Evolutionary conservation across 345 rosid genomes (phyloP).

Genomic region (Salix suchowensis): DNA sequence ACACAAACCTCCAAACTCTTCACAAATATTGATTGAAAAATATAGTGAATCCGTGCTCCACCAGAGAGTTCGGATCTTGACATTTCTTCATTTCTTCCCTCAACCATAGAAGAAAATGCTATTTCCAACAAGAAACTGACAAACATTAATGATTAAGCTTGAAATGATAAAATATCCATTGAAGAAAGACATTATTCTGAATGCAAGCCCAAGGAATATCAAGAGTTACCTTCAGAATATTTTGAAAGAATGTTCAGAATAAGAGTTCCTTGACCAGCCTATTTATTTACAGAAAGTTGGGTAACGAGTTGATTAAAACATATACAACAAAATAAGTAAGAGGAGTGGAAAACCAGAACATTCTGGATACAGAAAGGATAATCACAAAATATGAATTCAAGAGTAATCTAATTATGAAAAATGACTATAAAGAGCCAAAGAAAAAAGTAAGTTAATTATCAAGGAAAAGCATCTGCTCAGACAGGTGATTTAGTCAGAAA

Average conservation of each 20-base stretch:
- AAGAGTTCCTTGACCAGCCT: slow-evolving; percentile 99
- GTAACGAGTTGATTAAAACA: slow-evolving; percentile 5
- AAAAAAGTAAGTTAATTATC: not conserved
- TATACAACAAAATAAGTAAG: not conserved
- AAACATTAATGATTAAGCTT: slow-evolving; percentile 2
- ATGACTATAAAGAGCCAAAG: not conserved
- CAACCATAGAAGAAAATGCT: slow-evolving; percentile 84
- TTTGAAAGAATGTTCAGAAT: slow-evolving; percentile 86
- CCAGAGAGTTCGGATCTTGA: slow-evolving; percentile 88
- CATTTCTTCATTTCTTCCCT: slow-evolving; percentile 92
- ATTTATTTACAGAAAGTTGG: slow-evolving; percentile 9
- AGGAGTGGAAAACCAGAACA: not conserved
- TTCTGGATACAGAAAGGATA: not conserved
- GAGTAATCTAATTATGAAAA: not conserved
- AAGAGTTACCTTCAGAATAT: slow-evolving; percentile 71
- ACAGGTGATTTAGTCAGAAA: not conserved
- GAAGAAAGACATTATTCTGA: not conserved
- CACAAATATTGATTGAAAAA: slow-evolving; percentile 86
- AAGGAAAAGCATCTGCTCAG: not conserved
- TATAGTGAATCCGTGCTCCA: slow-evolving; percentile 88
- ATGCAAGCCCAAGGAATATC: not conserved
- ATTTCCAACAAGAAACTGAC: slow-evolving; percentile 27
- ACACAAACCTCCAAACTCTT: slow-evolving; percentile 74
- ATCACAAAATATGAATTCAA: not conserved
- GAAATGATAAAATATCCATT: not conserved